Evolutionary conservation across 2,329 filamentous ascomycete genomes (phyloP).

Genomic region (Nemania abortiva): DNA sequence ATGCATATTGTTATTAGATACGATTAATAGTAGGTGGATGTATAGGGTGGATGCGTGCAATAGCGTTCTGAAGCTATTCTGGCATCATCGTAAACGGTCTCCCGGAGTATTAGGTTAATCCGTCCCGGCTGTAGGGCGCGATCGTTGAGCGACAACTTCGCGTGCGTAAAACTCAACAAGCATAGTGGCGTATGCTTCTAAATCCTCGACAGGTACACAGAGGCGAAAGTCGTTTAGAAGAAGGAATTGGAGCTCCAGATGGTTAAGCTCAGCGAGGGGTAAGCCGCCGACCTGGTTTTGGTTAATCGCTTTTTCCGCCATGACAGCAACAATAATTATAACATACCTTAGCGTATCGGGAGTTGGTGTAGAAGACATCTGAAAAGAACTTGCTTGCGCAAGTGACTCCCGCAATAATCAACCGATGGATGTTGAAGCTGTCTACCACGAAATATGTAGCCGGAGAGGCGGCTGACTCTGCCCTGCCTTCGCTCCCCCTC

Average conservation of each 20-base stretch:
- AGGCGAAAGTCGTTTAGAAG: conserved; percentile 96
- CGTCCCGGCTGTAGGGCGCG: conserved; percentile 37
- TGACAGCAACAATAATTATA: not conserved
- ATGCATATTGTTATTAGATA: conserved; percentile 36
- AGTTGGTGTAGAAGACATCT: conserved; percentile 98
- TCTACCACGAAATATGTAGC: conserved; percentile 89
- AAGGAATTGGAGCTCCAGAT: conserved; percentile 95
- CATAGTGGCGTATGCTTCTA: conserved; percentile 98
- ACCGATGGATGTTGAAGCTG: conserved; percentile 97
- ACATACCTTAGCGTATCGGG: conserved; percentile 95
- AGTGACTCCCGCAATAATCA: conserved; percentile 96
- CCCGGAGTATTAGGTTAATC: conserved; percentile 29
- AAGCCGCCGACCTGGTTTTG: conserved; percentile 85
- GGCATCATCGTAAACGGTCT: conserved; percentile 11
- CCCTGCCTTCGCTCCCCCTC: conserved; percentile 3
- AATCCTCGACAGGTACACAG: conserved; percentile 90
- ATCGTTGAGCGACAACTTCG: conserved; percentile 74
- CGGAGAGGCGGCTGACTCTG: conserved; percentile 51
- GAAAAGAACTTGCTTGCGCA: conserved; percentile 99
- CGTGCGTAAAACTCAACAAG: conserved; percentile 96
- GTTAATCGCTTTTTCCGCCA: conserved; percentile 39
- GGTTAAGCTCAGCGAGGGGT: conserved; percentile 91
- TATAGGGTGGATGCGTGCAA: conserved; percentile 24
- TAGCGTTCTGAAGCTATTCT: conserved; percentile 10
- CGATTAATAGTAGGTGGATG: conserved; percentile 31